Percentiles rank a stretch among this genome's conserved stretches.
Conservation (phyloP, 78 protist species). For the Paulinella micropora region DNA sequence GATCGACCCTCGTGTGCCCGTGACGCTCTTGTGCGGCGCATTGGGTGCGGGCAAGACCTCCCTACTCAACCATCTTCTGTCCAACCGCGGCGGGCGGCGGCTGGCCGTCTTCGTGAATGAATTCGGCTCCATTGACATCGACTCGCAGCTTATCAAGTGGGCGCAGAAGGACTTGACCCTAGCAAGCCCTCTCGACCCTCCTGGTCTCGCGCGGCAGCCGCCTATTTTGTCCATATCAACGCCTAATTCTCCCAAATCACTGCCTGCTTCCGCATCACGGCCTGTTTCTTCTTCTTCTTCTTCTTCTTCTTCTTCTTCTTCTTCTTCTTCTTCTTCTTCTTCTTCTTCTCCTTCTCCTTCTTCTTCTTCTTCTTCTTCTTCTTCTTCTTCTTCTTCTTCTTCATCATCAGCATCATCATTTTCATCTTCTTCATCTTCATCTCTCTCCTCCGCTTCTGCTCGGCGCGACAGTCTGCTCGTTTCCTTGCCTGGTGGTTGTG, state of each 20-base stretch:
- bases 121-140: not conserved
- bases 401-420: not conserved
- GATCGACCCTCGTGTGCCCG: slow-evolving; percentile 16
- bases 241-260: no score
- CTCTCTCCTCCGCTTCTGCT: no score
- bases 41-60: slow-evolving; percentile 62
- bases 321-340: not conserved
- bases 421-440: not conserved
- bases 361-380: not conserved
- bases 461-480: no score
- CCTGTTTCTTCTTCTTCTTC: no score
- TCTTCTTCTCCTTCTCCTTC: not conserved
- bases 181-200: no score
- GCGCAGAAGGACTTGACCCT: no score
- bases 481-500: no score
- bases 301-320: not conserved
- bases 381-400: not conserved
- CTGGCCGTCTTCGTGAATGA: slow-evolving; percentile 25
- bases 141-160: not conserved
- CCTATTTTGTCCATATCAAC: no score
- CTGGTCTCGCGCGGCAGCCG: no score
- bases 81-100: slow-evolving; percentile 21
- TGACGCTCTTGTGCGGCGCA: slow-evolving; percentile 31
- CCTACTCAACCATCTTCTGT: slow-evolving; percentile 47
- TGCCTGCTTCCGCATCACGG: no score